Evolutionary conservation across 2,329 filamentous ascomycete species (phyloP), one percentile per base, ranked within the genome.

Genomic region (Podosphaera xanthii): DNA sequence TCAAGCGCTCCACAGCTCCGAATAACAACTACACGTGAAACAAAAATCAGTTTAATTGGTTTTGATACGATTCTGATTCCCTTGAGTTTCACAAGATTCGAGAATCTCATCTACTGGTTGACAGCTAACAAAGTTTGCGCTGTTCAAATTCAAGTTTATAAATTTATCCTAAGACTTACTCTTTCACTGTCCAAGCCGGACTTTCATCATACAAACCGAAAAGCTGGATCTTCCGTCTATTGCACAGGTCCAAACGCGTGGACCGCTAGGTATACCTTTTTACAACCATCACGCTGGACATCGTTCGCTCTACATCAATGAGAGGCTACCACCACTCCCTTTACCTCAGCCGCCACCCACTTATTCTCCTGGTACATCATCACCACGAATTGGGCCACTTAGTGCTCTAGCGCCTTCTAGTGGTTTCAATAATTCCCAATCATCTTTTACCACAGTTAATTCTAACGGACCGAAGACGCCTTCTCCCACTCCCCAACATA

Each of bases 181-280:
- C 53, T 49, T 61, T 60, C 62, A 63, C 62, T 64, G 65, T 69
- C 66, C 66, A 63, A 58, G 59, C 58, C 60, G 67, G 67, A 67
- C 66, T 64, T 65, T 44, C 40, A 7, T 12, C 3, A 3, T 14
- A 4, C 5, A 81, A 74, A 84, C 82, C 86, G 87, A 81, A 84
- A 92, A 90, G 78, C 87, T 94, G 87, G 87, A 90, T 86, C 82
- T 90, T 73, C 86, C 87, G 75, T 86, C 86, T 75, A 85, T 89
- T 70, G 85, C 85, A 70, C 83, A 87, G 76, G 81, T 86, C 76
- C 83, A 87, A 74, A 81, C 83, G 79, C 83, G 86, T 81, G 84
- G 83, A 76, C 77, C 78, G 70, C 77, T 79, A 73, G 84, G 90
- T 73, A 76, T 78, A 68, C 72, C 76, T 71, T 87, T 81, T 74